Conservation (phyloP, 352 stramenopile genomes). For the Phytophthora fragariae region DNA sequence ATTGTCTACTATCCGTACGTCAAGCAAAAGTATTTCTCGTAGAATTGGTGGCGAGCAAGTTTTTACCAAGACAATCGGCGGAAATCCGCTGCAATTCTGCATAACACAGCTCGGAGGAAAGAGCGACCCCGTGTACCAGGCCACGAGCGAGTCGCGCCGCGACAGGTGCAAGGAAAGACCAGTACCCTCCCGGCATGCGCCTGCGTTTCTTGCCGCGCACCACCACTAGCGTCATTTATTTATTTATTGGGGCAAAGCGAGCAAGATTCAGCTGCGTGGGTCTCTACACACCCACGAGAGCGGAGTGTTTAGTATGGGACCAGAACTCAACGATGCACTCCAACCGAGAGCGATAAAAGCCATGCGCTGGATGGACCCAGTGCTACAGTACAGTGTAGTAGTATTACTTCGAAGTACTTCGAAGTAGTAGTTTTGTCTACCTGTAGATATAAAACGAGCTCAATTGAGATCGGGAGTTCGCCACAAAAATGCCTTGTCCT, state of each 20-base stretch:
- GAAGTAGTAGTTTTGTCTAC: too few species aligned
- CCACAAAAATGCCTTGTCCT: too few species aligned
- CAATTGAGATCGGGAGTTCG: too few species aligned
- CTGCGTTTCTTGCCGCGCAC: slow-evolving; percentile 26
- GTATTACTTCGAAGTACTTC: too few species aligned
- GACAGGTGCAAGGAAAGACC: neutral
- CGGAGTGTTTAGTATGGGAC: neutral
- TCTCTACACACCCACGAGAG: neutral
- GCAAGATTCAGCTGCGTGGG: slow-evolving; percentile 8
- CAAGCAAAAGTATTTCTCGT: slow-evolving; percentile 48
- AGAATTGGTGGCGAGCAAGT: neutral
- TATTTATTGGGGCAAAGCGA: slow-evolving; percentile 39
- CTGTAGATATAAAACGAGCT: too few species aligned
- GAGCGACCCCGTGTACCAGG: too few species aligned
- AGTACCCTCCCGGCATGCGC: neutral
- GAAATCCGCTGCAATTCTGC: too few species aligned
- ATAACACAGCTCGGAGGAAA: too few species aligned
- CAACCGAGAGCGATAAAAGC: neutral
- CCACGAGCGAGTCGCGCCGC: too few species aligned
- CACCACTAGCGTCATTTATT: slow-evolving; percentile 40
- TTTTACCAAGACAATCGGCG: too few species aligned
- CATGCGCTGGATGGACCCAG: too few species aligned
- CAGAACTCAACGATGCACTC: neutral
- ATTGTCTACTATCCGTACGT: slow-evolving; percentile 63
- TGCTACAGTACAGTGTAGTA: too few species aligned